phyloP scores from a whole-genome alignment of 2,329 filamentous ascomycete genomes.

The Sordariomycetes sp. region DNA sequence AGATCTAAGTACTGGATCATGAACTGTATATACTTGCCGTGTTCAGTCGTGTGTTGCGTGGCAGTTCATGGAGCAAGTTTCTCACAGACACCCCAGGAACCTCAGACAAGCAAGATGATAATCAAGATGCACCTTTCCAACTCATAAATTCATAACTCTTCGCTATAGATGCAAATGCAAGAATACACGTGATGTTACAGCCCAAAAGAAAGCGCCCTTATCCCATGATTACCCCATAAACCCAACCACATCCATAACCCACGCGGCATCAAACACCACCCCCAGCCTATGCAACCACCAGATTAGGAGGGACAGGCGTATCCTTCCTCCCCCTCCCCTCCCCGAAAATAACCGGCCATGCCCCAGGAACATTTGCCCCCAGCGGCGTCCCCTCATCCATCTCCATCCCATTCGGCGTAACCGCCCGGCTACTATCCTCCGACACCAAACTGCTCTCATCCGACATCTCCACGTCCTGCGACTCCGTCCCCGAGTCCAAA shows the following conservation, averaged over 20 bases:
- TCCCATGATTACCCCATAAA: neutral
- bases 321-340: slow-evolving; percentile 1
- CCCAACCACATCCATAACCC: neutral
- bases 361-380: neutral
- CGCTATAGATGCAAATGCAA: slow-evolving; percentile 3
- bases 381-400: slow-evolving; percentile 2
- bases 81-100: neutral
- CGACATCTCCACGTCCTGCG: slow-evolving; percentile 34
- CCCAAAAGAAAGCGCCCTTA: neutral
- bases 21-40: too few species aligned
- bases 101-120: neutral
- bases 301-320: slow-evolving; percentile 1
- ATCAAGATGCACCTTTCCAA: neutral
- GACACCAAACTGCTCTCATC: slow-evolving; percentile 26
- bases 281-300: neutral
- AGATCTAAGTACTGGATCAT: too few species aligned
- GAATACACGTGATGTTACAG: neutral
- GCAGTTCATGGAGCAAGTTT: too few species aligned
- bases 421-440: slow-evolving; percentile 16
- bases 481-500: slow-evolving; percentile 15
- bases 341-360: neutral
- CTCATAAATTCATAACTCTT: slow-evolving; percentile 3
- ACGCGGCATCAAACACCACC: neutral
- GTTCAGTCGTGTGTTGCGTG: too few species aligned
- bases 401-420: slow-evolving; percentile 4